These are phyloP conservation scores for Boletus insuetus DNA, from an alignment of 768 basidiomycete species.

Conservation along the genomic window DNA sequence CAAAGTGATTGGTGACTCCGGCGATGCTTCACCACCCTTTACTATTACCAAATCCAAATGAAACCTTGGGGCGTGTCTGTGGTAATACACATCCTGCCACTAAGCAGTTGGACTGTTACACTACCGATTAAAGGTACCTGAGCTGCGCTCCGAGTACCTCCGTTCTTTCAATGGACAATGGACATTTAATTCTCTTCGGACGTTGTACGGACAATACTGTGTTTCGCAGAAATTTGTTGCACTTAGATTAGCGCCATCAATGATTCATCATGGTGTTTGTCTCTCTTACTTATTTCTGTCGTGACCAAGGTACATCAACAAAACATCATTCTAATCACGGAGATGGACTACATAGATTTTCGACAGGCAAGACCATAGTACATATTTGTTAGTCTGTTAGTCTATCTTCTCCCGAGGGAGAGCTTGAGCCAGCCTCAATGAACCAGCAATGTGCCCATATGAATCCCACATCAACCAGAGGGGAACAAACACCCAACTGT, in stretches of 20 bases:
- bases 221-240: background rate
- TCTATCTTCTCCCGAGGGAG: slow-evolving; percentile 36
- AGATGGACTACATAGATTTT: no score
- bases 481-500: slow-evolving; percentile 79
- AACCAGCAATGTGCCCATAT: slow-evolving; percentile 62
- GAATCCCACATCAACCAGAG: slow-evolving; percentile 77
- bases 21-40: slow-evolving; percentile 58
- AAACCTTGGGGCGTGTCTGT: background rate
- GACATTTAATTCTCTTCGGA: slow-evolving; percentile 4
- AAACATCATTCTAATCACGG: no score
- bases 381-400: slow-evolving; percentile 17
- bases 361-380: background rate
- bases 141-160: slow-evolving; percentile 1
- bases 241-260: background rate
- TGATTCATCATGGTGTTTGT: background rate
- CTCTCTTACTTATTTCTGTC: no score
- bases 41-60: slow-evolving; percentile 37
- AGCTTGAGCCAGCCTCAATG: slow-evolving; percentile 46
- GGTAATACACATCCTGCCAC: background rate
- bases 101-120: background rate
- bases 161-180: slow-evolving; percentile 3
- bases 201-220: slow-evolving; percentile 14
- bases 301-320: no score
- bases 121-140: background rate
- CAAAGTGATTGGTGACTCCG: slow-evolving; percentile 66